Percentiles rank a stretch among this genome's conserved stretches.
Conservation (phyloP, 75 land plant genomes). For the Selaginella tamariscina region DNA sequence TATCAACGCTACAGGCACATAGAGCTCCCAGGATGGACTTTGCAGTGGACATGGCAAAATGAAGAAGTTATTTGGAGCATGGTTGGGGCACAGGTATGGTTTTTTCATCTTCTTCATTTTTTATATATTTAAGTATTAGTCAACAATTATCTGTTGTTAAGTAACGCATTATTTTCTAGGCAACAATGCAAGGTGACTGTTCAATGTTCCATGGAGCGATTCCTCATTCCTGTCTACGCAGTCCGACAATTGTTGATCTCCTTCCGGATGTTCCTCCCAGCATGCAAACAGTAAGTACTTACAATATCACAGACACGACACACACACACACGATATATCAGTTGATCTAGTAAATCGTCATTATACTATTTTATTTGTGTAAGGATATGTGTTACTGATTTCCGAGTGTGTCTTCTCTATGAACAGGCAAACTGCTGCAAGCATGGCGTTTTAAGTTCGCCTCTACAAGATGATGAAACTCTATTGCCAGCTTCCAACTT, state of each 20-base stretch:
- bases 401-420: too few species aligned
- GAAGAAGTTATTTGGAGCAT: conserved; percentile 5
- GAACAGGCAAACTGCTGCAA: conserved; percentile 7
- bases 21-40: conserved; percentile 11
- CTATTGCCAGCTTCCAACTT: background rate
- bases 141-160: too few species aligned
- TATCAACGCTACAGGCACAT: conserved; percentile 1
- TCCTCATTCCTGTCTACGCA: conserved; percentile 1
- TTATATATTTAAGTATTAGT: too few species aligned
- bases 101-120: too few species aligned
- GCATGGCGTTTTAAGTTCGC: background rate
- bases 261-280: background rate
- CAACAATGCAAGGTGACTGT: background rate
- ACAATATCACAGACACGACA: too few species aligned
- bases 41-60: conserved; percentile 6
- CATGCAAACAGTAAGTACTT: too few species aligned
- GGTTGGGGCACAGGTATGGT: conserved; percentile 11
- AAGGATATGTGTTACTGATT: too few species aligned
- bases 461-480: background rate
- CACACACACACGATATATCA: too few species aligned
- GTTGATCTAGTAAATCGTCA: too few species aligned
- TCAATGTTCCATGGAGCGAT: conserved; percentile 7
- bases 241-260: conserved; percentile 5
- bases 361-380: too few species aligned
- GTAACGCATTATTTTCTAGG: too few species aligned